These are phyloP conservation scores for Funneliformis mosseae DNA, from an alignment of 192 early-diverging fungal species.

Conservation along the genomic window DNA sequence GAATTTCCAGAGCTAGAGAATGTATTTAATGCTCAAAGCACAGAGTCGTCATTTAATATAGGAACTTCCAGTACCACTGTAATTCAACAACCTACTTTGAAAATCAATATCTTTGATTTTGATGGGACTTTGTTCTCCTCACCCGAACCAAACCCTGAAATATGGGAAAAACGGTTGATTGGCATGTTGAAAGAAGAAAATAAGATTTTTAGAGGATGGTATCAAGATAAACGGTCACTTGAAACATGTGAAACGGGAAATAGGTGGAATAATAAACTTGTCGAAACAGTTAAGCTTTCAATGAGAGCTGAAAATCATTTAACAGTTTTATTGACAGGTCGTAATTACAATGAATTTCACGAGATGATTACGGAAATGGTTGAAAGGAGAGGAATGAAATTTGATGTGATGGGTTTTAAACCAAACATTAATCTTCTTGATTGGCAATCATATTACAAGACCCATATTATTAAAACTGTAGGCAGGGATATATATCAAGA, in stretches of 20 bases:
- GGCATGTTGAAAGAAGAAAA: background rate
- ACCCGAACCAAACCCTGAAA: background rate
- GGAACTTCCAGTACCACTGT: too few relatives aligned
- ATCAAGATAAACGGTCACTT: background rate
- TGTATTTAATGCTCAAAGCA: too few relatives aligned
- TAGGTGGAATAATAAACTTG: constrained; percentile 5
- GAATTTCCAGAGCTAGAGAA: too few relatives aligned
- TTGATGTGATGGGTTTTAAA: constrained; percentile 13
- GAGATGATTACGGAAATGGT: background rate
- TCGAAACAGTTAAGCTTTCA: background rate
- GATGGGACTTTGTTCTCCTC: constrained; percentile 14
- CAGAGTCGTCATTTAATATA: background rate
- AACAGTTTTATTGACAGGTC: constrained; percentile 7
- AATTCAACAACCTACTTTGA: background rate
- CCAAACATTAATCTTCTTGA: background rate
- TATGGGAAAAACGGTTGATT: background rate
- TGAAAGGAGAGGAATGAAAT: background rate
- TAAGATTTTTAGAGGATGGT: constrained; percentile 8
- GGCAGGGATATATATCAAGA: background rate
- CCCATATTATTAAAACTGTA: background rate
- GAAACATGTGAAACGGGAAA: background rate
- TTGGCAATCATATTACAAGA: background rate
- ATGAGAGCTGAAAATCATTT: background rate
- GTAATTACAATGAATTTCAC: background rate
- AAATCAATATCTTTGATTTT: constrained; percentile 13